A percentile compares a stretch with the other conserved stretches of the same genome.
These are phyloP conservation scores for Chrysanthemum makinoi DNA, from an alignment of 129 eudicot species.

Conservation along the genomic window DNA sequence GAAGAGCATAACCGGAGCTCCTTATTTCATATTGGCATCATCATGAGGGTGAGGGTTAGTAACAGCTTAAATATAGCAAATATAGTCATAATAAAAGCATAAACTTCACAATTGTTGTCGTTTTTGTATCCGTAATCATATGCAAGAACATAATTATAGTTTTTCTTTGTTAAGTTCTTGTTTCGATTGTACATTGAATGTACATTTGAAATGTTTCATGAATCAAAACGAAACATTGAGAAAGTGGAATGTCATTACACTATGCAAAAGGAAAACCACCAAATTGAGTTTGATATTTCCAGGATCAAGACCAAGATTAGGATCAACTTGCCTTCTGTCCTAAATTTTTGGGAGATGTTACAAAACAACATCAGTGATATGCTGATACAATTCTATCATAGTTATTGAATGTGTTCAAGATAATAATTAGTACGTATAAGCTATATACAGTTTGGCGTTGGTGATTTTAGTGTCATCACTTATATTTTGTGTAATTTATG, in stretches of 20 bases:
- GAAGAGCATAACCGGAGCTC: slow-evolving; percentile 86
- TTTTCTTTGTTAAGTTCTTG: slow-evolving; percentile 17
- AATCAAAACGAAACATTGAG: slow-evolving; percentile 24
- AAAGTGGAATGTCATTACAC: neutral
- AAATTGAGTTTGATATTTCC: neutral
- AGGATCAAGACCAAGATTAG: neutral
- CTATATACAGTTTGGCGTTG: too few relatives aligned
- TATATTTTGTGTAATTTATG: too few relatives aligned
- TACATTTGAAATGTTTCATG: slow-evolving; percentile 17
- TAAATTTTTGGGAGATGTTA: neutral
- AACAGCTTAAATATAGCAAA: neutral
- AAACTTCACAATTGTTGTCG: slow-evolving; percentile 12
- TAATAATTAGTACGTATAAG: too few relatives aligned
- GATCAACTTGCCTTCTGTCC: neutral
- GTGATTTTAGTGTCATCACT: too few relatives aligned
- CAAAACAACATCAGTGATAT: neutral
- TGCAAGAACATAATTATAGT: slow-evolving; percentile 3
- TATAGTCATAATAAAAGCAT: slow-evolving; percentile 3
- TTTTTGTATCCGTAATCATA: slow-evolving; percentile 6
- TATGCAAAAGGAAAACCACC: neutral
- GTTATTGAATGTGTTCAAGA: neutral
- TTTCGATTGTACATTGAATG: slow-evolving; percentile 17
- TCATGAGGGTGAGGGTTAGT: slow-evolving; percentile 29
- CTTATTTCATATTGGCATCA: slow-evolving; percentile 61
- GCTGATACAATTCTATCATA: neutral